Conservation (phyloP, 352 stramenopile species). For the Phytophthora idaei region DNA sequence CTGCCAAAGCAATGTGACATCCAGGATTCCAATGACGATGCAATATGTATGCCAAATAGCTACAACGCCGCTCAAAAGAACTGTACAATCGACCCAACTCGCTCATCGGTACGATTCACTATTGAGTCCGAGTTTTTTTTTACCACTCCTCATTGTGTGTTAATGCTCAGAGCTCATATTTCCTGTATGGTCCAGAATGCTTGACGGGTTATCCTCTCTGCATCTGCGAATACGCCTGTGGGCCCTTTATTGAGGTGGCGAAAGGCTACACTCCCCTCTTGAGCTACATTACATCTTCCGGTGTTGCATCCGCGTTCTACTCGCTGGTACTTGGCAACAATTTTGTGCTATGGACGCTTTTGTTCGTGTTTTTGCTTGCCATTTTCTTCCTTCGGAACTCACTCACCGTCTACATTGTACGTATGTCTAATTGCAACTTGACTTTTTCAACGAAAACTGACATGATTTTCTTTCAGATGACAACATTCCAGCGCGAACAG, state of each 20-base stretch:
- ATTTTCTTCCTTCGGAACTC: conserved; percentile 67
- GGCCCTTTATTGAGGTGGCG: conserved; percentile 49
- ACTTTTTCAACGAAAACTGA: not conserved
- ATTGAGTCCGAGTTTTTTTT: not conserved
- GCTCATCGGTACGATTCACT: conserved; percentile 39
- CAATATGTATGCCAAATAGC: conserved; percentile 41
- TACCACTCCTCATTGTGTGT: conserved; percentile 2
- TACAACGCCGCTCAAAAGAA: conserved; percentile 37
- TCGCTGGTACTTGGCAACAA: conserved; percentile 42
- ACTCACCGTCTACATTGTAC: conserved; percentile 51
- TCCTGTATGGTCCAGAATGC: conserved; percentile 44
- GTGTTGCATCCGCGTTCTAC: conserved; percentile 43
- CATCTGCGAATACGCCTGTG: conserved; percentile 64
- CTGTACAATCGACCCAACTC: conserved; percentile 39
- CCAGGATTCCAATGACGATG: conserved; percentile 43
- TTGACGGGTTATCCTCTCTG: conserved; percentile 59
- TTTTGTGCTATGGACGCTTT: conserved; percentile 45
- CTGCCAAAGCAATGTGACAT: conserved; percentile 65
- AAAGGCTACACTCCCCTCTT: conserved; percentile 57
- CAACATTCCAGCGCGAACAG: conserved; percentile 50
- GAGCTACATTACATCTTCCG: conserved; percentile 31
- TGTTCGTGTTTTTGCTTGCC: conserved; percentile 38
- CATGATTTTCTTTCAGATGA: conserved; percentile 32
- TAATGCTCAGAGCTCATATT: conserved; percentile 53
- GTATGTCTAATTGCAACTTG: conserved; percentile 1